phyloP scores from a whole-genome alignment of 2,329 filamentous ascomycete species.

The Aspergillus felis region DNA sequence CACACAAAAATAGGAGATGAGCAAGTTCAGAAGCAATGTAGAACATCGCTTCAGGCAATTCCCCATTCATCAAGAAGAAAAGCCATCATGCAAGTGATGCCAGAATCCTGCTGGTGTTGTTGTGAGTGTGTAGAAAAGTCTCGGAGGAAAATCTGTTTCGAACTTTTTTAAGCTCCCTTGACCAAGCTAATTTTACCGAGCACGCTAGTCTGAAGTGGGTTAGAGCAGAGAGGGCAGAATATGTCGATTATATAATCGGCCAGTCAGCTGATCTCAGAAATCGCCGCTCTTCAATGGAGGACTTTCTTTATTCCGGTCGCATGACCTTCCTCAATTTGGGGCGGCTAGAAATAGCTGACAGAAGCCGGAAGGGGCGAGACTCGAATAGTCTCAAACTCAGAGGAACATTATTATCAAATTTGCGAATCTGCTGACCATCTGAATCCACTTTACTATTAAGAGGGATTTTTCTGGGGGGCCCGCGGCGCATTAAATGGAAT shows the following conservation, averaged over 20 bases:
- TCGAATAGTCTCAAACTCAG: slow-evolving; percentile 2
- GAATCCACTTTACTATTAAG: slow-evolving; percentile 12
- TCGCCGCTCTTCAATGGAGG: background rate
- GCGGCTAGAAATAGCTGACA: background rate
- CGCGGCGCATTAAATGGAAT: too few relatives aligned
- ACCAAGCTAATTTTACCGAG: slow-evolving; percentile 28
- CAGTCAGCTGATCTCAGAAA: background rate
- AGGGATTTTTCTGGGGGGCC: background rate
- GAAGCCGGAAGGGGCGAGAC: slow-evolving; percentile 1
- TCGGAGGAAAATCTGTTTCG: slow-evolving; percentile 17
- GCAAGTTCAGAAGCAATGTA: background rate
- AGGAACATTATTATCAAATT: slow-evolving; percentile 7
- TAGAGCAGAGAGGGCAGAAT: background rate
- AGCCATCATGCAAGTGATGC: background rate
- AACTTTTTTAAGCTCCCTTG: slow-evolving; percentile 31
- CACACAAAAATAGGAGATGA: background rate
- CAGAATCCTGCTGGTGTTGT: background rate
- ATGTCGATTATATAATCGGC: background rate
- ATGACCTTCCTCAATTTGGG: background rate
- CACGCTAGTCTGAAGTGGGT: slow-evolving; percentile 8
- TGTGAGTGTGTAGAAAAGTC: slow-evolving; percentile 17
- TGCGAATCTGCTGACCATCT: slow-evolving; percentile 19
- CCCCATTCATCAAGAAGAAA: background rate
- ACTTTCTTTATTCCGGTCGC: slow-evolving; percentile 1
- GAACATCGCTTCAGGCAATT: background rate